Percentiles rank a stretch among this genome's conserved stretches.
These are phyloP conservation scores for grape (Vitis vinifera) DNA, from an alignment of 164 flowering plant species.

Conservation along the genomic window DNA sequence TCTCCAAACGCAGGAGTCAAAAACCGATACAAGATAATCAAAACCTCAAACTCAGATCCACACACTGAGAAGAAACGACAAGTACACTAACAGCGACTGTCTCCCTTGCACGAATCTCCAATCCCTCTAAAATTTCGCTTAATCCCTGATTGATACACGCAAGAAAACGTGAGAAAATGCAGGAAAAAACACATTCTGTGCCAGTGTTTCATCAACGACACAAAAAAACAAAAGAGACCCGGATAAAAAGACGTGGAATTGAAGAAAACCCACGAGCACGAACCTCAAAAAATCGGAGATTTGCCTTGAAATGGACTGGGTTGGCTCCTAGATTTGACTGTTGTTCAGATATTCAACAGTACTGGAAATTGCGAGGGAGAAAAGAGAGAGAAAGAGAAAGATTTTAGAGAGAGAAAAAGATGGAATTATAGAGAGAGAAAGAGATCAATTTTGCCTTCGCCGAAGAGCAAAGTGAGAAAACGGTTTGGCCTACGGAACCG, in stretches of 20 bases:
- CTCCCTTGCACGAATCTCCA: constrained; percentile 2
- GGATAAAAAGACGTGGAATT: constrained; percentile 4
- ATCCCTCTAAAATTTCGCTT: background rate
- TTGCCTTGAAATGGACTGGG: background rate
- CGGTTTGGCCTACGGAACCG: background rate
- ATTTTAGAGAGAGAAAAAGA: constrained; percentile 9
- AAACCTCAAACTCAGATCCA: constrained; percentile 8
- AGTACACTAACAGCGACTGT: background rate
- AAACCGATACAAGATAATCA: constrained; percentile 4
- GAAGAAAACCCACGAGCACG: constrained; percentile 8
- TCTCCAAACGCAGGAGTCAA: background rate
- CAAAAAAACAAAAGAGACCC: background rate
- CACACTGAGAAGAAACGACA: background rate
- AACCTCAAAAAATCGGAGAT: constrained; percentile 11
- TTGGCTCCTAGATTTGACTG: background rate
- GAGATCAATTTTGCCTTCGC: background rate
- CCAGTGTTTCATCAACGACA: background rate
- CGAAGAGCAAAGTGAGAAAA: background rate
- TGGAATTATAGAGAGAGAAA: constrained; percentile 12
- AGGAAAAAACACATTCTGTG: background rate
- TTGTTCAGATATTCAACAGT: background rate
- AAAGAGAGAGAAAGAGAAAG: background rate
- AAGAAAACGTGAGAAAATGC: background rate
- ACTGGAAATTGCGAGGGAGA: background rate
- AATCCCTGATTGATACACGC: background rate